These are phyloP conservation scores for Plectosphaerella sp. DNA, from an alignment of 2,329 filamentous ascomycete species.

Conservation along the genomic window DNA sequence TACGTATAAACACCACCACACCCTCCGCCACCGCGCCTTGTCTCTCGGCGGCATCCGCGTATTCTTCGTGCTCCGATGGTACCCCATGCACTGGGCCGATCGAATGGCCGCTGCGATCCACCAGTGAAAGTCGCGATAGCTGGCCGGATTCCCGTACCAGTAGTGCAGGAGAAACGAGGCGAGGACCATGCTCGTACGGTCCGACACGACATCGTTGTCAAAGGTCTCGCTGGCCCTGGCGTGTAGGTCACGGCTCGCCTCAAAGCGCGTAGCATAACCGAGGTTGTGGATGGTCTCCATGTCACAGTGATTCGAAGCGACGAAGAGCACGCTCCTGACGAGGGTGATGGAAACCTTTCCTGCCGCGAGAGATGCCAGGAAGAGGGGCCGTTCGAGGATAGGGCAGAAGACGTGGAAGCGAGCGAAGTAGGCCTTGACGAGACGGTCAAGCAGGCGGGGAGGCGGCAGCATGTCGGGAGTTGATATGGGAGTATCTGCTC, in stretches of 20 bases:
- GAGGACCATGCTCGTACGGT: background rate
- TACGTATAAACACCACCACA: conserved; percentile 3
- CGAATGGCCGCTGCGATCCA: background rate
- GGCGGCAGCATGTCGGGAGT: background rate
- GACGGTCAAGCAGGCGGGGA: background rate
- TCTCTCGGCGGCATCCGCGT: background rate
- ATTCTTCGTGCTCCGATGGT: background rate
- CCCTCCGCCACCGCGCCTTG: background rate
- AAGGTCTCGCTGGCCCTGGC: background rate
- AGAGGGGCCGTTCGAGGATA: background rate
- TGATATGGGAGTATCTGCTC: too few relatives aligned
- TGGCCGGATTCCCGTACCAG: background rate
- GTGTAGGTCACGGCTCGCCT: background rate
- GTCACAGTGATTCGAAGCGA: background rate
- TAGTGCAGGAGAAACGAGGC: conserved; percentile 1
- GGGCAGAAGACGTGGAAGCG: conserved; percentile 1
- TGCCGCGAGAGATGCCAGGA: background rate
- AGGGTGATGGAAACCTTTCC: background rate
- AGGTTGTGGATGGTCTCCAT: background rate
- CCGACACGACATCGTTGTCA: background rate
- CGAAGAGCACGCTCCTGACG: background rate
- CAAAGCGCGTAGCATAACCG: background rate
- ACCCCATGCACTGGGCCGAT: conserved; percentile 3
- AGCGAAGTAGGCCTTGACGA: background rate
- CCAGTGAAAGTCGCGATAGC: background rate